phyloP scores from a whole-genome alignment of 2,329 filamentous ascomycete genomes.

The Diaporthe capsici region DNA sequence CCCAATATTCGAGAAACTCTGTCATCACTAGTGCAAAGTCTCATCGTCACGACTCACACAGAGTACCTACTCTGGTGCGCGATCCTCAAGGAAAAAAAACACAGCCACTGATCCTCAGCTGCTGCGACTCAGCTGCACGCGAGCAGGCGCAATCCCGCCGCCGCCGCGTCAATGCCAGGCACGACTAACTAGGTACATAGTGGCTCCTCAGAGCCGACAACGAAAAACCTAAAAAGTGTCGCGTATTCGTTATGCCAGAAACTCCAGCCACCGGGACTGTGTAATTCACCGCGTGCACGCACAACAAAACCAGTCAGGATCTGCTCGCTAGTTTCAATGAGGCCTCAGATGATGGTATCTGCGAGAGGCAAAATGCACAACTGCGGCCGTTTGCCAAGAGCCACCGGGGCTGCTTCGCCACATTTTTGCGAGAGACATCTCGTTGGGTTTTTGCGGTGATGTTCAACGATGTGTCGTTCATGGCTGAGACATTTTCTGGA shows the following conservation, averaged over 20 bases:
- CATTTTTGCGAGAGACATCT: conserved; percentile 1
- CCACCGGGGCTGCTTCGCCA: conserved; percentile 14
- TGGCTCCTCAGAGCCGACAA: neutral
- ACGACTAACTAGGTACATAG: neutral
- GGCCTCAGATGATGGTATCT: neutral
- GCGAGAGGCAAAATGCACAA: neutral
- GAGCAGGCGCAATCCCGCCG: neutral
- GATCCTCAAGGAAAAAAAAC: neutral
- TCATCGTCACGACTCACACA: conserved; percentile 9
- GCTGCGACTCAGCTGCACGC: conserved; percentile 18
- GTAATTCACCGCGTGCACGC: conserved; percentile 2
- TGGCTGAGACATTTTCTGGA: neutral
- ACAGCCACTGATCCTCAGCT: conserved; percentile 21
- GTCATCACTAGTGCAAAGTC: conserved; percentile 14
- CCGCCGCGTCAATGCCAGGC: conserved; percentile 4
- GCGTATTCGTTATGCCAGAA: neutral
- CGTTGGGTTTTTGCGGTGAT: neutral
- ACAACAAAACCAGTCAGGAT: neutral
- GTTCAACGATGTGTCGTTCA: neutral
- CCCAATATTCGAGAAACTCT: neutral
- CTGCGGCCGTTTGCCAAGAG: conserved; percentile 32
- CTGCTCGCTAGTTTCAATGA: conserved; percentile 24
- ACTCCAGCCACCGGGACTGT: conserved; percentile 15
- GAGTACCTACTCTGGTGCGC: neutral
- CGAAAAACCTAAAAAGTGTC: neutral